Conservation (phyloP, 495 filamentous ascomycete species). For the Cercophora newfieldiana region DNA sequence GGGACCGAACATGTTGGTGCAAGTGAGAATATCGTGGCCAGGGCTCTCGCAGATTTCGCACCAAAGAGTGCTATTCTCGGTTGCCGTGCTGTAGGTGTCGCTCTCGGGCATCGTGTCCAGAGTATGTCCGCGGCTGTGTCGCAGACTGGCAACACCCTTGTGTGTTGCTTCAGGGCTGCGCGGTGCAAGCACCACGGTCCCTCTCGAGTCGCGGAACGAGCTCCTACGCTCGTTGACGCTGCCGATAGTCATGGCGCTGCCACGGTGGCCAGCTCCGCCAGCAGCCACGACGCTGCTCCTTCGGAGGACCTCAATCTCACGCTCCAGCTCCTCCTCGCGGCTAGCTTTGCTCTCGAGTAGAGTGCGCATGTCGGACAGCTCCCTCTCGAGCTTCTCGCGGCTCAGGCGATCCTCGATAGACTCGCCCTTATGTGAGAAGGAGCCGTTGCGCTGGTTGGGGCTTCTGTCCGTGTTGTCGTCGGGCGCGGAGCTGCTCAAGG, state of each 20-base stretch:
- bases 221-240: conserved; percentile 48
- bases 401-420: conserved; percentile 57
- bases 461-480: conserved; percentile 47
- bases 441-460: conserved; percentile 42
- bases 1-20: conserved; percentile 80
- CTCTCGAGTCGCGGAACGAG: conserved; percentile 59
- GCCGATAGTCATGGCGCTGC: conserved; percentile 54
- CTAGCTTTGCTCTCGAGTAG: conserved; percentile 67
- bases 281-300: conserved; percentile 37
- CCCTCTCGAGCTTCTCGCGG: conserved; percentile 69
- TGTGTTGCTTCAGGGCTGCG: conserved; percentile 40
- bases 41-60: conserved; percentile 93
- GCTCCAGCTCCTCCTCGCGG: conserved; percentile 88
- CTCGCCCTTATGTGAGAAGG: conserved; percentile 47
- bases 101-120: conserved; percentile 68
- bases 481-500: conserved; percentile 68
- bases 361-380: conserved; percentile 71
- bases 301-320: conserved; percentile 72
- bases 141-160: conserved; percentile 32
- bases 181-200: conserved; percentile 53
- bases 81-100: conserved; percentile 69
- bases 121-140: conserved; percentile 47
- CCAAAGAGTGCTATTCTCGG: conserved; percentile 74
- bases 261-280: conserved; percentile 32
- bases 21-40: conserved; percentile 93